phyloP scores from a whole-genome alignment of 305 asterid genomes.

The Fraxinus sp. region DNA sequence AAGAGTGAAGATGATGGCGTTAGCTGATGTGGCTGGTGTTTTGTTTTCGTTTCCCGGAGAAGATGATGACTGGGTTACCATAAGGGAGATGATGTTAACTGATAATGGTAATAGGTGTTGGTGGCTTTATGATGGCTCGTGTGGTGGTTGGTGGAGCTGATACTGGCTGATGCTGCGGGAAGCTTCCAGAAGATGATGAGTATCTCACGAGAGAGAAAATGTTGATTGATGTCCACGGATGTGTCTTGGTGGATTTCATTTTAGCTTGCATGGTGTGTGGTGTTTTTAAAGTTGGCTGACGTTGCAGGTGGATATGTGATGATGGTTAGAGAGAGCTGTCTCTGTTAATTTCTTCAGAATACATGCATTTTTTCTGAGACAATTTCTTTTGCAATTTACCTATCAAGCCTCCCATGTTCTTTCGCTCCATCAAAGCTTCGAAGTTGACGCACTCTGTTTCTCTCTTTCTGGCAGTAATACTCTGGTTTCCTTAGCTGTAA shows the following conservation, averaged over 20 bases:
- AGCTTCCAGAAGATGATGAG: neutral
- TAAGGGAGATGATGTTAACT: neutral
- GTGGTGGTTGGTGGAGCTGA: neutral
- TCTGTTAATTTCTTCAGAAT: neutral
- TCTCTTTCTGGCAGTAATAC: neutral
- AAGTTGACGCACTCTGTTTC: neutral
- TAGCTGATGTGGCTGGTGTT: neutral
- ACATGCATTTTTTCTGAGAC: neutral
- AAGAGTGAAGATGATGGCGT: neutral
- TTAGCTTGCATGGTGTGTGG: neutral
- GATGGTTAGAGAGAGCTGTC: neutral
- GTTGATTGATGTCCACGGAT: neutral
- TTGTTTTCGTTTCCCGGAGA: neutral
- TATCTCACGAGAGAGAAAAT: neutral
- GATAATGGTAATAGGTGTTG: neutral
- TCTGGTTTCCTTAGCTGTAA: neutral
- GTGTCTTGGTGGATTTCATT: neutral
- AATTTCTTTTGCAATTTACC: neutral
- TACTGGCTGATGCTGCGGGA: neutral
- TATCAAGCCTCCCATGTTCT: neutral
- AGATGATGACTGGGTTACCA: neutral
- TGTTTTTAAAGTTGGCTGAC: neutral
- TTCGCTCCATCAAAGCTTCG: neutral
- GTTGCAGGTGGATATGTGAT: neutral
- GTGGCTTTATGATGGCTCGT: neutral